These are phyloP conservation scores for Hygrophoropsis aurantiaca DNA, from an alignment of 768 basidiomycete species.

Conservation along the genomic window DNA sequence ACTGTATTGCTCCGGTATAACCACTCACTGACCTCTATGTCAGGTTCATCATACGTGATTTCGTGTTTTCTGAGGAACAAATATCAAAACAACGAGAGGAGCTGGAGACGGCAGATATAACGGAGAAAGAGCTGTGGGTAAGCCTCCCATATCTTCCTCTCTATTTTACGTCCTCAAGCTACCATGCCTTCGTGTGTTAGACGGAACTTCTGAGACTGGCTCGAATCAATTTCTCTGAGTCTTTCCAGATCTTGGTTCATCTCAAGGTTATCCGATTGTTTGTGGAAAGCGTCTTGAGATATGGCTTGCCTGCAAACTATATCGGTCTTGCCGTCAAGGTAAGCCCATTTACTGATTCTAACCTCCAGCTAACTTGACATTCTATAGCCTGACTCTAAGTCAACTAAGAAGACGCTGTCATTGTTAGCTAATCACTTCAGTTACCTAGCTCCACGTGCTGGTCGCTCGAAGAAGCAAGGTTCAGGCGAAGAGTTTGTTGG, in stretches of 20 bases:
- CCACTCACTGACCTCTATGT: conserved; percentile 1
- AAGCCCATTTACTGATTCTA: conserved; percentile 8
- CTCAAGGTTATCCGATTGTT: conserved; percentile 90
- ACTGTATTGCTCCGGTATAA: conserved; percentile 17
- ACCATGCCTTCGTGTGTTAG: conserved; percentile 39
- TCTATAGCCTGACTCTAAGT: conserved; percentile 81
- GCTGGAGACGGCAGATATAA: conserved; percentile 70
- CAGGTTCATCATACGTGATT: conserved; percentile 95
- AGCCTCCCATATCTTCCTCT: conserved; percentile 16
- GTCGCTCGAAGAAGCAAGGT: conserved; percentile 44
- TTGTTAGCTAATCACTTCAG: conserved; percentile 74
- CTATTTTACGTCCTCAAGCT: not conserved
- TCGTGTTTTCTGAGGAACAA: conserved; percentile 82
- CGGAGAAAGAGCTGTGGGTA: conserved; percentile 98
- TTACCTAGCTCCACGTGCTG: conserved; percentile 73
- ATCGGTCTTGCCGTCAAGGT: conserved; percentile 81
- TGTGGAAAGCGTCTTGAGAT: conserved; percentile 92
- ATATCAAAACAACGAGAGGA: conserved; percentile 81
- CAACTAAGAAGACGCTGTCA: conserved; percentile 74
- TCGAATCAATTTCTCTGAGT: conserved; percentile 95
- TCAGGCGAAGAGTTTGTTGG: conserved; percentile 74
- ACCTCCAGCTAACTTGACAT: not conserved
- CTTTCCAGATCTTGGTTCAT: conserved; percentile 91
- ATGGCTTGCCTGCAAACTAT: conserved; percentile 93
- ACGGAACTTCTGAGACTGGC: conserved; percentile 88